Evolutionary conservation across 129 eudicot genomes (phyloP).

Genomic region (Silybum marianum): DNA sequence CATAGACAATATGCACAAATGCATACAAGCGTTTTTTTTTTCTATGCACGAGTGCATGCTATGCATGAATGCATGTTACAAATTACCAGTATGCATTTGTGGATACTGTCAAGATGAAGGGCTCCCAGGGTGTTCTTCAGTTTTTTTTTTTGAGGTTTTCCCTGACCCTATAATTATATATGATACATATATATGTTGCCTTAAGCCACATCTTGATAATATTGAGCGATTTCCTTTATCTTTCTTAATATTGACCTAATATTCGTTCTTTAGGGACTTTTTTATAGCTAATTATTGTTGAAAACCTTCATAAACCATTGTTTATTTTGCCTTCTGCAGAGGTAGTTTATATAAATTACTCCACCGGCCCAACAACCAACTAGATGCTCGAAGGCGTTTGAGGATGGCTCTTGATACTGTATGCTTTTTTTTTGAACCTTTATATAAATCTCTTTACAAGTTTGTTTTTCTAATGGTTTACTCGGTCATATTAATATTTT

Average conservation of each 20-base stretch:
- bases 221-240: background rate
- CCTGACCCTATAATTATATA: too few relatives aligned
- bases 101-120: too few relatives aligned
- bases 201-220: too few relatives aligned
- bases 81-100: too few relatives aligned
- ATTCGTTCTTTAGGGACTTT: background rate
- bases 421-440: slow-evolving; percentile 31
- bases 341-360: slow-evolving; percentile 95
- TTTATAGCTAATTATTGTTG: background rate
- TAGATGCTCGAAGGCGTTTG: slow-evolving; percentile 88
- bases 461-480: slow-evolving; percentile 18
- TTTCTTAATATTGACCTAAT: background rate
- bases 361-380: slow-evolving; percentile 89
- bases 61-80: too few relatives aligned
- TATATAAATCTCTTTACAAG: background rate
- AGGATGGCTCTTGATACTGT: slow-evolving; percentile 98
- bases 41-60: too few relatives aligned
- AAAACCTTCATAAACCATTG: slow-evolving; percentile 5
- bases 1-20: too few relatives aligned
- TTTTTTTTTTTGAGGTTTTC: too few relatives aligned
- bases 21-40: too few relatives aligned
- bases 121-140: too few relatives aligned
- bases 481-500: background rate
- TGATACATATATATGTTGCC: too few relatives aligned
- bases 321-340: slow-evolving; percentile 49